These are phyloP conservation scores for Alternaria sp. DNA, from an alignment of 2,329 filamentous ascomycete species.

Conservation along the genomic window DNA sequence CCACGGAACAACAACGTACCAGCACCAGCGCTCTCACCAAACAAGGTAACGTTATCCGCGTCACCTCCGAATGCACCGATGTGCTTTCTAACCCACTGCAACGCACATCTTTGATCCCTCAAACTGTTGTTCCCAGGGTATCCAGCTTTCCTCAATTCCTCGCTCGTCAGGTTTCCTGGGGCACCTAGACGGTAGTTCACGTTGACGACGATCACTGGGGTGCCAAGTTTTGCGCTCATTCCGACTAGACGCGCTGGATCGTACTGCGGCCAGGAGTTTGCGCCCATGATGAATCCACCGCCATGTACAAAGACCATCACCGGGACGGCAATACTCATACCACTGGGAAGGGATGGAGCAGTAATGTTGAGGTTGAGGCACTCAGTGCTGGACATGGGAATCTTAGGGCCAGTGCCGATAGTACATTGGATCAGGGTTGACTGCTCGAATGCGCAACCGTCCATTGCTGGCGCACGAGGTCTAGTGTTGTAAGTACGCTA, in stretches of 20 bases:
- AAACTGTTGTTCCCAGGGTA: conserved; percentile 39
- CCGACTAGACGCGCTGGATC: conserved; percentile 57
- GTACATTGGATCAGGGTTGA: conserved; percentile 32
- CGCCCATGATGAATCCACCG: conserved; percentile 58
- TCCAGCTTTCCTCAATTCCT: conserved; percentile 55
- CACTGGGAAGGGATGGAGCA: conserved; percentile 43
- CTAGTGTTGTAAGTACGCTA: conserved; percentile 10
- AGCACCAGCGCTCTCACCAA: conserved; percentile 59
- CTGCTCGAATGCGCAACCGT: conserved; percentile 31
- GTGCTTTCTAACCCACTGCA: conserved; percentile 46
- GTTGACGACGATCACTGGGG: conserved; percentile 54
- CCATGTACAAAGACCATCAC: conserved; percentile 64
- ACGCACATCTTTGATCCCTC: conserved; percentile 43
- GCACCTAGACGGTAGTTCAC: conserved; percentile 43
- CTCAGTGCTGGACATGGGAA: conserved; percentile 56
- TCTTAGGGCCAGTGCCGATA: conserved; percentile 10
- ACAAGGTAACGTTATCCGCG: conserved; percentile 43
- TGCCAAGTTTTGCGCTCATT: conserved; percentile 50
- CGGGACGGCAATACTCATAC: conserved; percentile 48
- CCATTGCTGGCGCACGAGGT: conserved; percentile 26
- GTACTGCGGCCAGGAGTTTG: conserved; percentile 62
- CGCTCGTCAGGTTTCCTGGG: conserved; percentile 52
- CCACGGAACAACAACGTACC: conserved; percentile 37
- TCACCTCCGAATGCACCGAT: conserved; percentile 50
- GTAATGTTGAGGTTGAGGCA: conserved; percentile 63